Evolutionary conservation across 23 red algal species (phyloP).

Genomic region (Chondrus crispus): DNA sequence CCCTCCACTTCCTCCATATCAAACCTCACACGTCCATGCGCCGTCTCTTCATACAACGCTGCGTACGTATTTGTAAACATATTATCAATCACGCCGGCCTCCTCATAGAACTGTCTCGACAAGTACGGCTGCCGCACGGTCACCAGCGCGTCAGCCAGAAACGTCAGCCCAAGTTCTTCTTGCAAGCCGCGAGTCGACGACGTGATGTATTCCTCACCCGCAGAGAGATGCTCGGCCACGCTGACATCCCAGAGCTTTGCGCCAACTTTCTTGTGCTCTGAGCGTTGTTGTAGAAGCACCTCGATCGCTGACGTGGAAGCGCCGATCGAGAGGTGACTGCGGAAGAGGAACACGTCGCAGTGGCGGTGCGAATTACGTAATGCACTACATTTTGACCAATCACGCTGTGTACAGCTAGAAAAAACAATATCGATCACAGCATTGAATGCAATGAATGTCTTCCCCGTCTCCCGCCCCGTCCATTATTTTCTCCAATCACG

Average conservation of each 20-base stretch:
- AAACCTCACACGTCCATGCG: constrained; percentile 12
- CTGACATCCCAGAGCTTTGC: constrained; percentile 52
- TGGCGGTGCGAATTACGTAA: constrained; percentile 65
- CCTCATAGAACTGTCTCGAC: constrained; percentile 22
- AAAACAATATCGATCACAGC: no score
- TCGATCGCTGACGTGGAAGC: neutral
- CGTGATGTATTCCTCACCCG: constrained; percentile 41
- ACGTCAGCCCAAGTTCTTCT: constrained; percentile 56
- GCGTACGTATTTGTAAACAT: constrained; percentile 38
- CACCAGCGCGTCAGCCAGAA: constrained; percentile 10
- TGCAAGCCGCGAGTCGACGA: constrained; percentile 51
- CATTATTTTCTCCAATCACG: neutral
- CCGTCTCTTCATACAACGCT: constrained; percentile 16
- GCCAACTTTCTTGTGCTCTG: constrained; percentile 49
- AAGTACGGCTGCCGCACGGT: constrained; percentile 34
- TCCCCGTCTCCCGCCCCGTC: neutral
- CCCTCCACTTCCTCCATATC: constrained; percentile 25
- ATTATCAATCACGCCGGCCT: constrained; percentile 39
- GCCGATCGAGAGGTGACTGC: neutral
- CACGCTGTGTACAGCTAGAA: no score
- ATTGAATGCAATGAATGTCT: no score
- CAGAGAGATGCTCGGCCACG: constrained; percentile 69
- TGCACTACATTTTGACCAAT: no score
- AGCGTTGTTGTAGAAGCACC: constrained; percentile 71
- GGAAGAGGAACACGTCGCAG: constrained; percentile 70